Evolutionary conservation across 2,329 filamentous ascomycete genomes (phyloP).

Genomic region (Acephala macrosclerotiorum): DNA sequence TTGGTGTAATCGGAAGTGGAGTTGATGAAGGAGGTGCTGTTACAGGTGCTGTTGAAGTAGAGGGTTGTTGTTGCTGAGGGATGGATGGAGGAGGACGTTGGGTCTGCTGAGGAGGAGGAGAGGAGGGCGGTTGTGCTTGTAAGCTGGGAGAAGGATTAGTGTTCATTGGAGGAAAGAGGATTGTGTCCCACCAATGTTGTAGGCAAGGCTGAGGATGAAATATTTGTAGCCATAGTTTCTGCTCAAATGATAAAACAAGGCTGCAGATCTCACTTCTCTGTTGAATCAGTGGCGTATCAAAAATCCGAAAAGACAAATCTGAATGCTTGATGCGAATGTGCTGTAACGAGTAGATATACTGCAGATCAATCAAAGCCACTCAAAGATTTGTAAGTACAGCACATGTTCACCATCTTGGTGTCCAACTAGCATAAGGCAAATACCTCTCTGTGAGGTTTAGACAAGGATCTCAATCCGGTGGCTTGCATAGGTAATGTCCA

Average conservation of each 20-base stretch:
- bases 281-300: not conserved
- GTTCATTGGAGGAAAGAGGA: not conserved
- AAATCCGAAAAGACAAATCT: not conserved
- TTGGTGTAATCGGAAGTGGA: not conserved
- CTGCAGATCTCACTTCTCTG: not conserved
- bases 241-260: not conserved
- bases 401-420: not conserved
- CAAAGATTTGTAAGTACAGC: not conserved
- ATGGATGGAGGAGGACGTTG: not conserved
- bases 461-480: not conserved
- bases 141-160: not conserved
- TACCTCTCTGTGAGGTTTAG: not conserved
- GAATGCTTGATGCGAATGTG: not conserved
- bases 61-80: not conserved
- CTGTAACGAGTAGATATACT: not conserved
- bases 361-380: not conserved
- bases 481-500: not conserved
- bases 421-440: slow-evolving; percentile 3
- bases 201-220: not conserved
- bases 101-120: not conserved
- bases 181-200: not conserved
- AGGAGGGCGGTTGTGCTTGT: not conserved
- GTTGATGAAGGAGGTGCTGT: not conserved
- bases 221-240: not conserved
- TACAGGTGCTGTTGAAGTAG: slow-evolving; percentile 1